Conservation (phyloP, 306 rosid genomes). For the Vigna unguiculata region DNA sequence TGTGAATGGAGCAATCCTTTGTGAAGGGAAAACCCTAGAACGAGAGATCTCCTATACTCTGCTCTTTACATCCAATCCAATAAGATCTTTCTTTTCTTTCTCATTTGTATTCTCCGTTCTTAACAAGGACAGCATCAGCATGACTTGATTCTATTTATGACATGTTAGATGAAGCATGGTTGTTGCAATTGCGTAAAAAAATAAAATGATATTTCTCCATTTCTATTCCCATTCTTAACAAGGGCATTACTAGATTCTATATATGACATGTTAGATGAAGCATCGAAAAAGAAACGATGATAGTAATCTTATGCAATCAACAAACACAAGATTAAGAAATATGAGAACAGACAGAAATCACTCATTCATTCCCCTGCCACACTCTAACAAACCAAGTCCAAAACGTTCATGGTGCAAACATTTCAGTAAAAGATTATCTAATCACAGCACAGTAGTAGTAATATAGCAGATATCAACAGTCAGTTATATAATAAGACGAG, state of each 20-base stretch:
- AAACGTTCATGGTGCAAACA: constrained; percentile 6
- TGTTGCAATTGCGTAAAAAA: constrained; percentile 18
- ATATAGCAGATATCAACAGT: neutral
- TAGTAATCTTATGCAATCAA: constrained; percentile 6
- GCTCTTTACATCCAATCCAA: too few species aligned
- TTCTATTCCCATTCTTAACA: too few species aligned
- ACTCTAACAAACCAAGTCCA: neutral
- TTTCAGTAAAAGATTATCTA: neutral
- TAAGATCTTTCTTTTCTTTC: too few species aligned
- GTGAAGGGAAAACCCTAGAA: neutral
- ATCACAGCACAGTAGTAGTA: neutral
- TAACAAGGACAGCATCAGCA: neutral
- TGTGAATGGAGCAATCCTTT: neutral
- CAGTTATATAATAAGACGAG: neutral
- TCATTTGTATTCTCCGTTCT: too few species aligned
- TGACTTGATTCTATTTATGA: neutral
- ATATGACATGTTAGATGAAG: neutral
- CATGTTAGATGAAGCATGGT: neutral
- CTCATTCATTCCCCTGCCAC: constrained; percentile 25
- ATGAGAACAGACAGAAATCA: neutral
- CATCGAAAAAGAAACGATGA: neutral
- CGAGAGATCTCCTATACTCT: neutral
- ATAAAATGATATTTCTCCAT: too few species aligned
- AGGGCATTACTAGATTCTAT: neutral
- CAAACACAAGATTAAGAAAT: neutral